Evolutionary conservation across 2,329 filamentous ascomycete genomes (phyloP).

Genomic region (Hypoxylon sp.): DNA sequence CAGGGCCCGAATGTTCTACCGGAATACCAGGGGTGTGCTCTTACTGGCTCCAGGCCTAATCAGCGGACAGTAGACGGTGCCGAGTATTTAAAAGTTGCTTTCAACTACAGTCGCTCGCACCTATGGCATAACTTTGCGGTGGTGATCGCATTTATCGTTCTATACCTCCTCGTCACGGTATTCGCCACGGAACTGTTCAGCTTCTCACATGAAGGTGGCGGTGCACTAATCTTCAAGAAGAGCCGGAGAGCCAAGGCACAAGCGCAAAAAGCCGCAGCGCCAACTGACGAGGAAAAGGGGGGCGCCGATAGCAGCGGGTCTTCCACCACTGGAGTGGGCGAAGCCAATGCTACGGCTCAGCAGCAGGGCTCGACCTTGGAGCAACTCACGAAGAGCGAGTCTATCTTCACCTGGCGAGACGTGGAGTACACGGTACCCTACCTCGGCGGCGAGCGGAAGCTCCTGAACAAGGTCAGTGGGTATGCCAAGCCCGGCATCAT

Average conservation of each 20-base stretch:
- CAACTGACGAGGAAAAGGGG: slow-evolving; percentile 69
- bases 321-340: slow-evolving; percentile 35
- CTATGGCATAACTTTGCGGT: slow-evolving; percentile 84
- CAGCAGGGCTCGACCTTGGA: slow-evolving; percentile 54
- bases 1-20: slow-evolving; percentile 56
- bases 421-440: slow-evolving; percentile 80
- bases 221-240: slow-evolving; percentile 78
- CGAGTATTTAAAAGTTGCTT: slow-evolving; percentile 64
- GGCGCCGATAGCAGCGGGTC: slow-evolving; percentile 45
- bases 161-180: slow-evolving; percentile 79
- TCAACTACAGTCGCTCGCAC: slow-evolving; percentile 67
- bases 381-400: slow-evolving; percentile 67
- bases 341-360: slow-evolving; percentile 32
- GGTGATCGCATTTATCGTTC: slow-evolving; percentile 77
- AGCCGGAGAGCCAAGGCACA: slow-evolving; percentile 69
- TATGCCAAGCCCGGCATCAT: slow-evolving; percentile 84
- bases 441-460: slow-evolving; percentile 67
- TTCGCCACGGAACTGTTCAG: slow-evolving; percentile 76
- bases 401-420: slow-evolving; percentile 77
- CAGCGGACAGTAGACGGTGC: slow-evolving; percentile 63
- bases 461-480: slow-evolving; percentile 77
- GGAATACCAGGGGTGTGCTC: slow-evolving; percentile 65
- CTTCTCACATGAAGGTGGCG: slow-evolving; percentile 72
- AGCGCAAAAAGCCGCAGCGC: slow-evolving; percentile 56
- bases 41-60: slow-evolving; percentile 64